These are phyloP conservation scores for Kwoniella sp. DNA, from an alignment of 768 basidiomycete genomes.

Conservation along the genomic window DNA sequence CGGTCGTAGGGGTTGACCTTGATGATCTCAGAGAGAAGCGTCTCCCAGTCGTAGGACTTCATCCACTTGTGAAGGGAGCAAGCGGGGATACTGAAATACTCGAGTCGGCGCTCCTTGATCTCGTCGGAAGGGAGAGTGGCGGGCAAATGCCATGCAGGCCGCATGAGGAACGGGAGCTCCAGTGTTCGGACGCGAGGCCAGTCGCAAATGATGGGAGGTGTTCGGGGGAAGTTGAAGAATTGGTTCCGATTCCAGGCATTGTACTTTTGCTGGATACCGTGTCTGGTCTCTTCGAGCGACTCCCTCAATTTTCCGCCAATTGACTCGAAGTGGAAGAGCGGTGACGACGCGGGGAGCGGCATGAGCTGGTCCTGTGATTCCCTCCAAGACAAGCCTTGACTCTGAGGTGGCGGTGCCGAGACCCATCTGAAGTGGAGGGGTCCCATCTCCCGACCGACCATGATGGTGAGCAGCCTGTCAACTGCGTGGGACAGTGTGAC, in stretches of 20 bases:
- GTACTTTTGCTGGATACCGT: no score
- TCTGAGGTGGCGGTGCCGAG: background rate
- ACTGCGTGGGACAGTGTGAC: background rate
- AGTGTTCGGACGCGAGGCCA: background rate
- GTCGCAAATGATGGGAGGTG: background rate
- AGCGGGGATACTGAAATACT: slow-evolving; percentile 1
- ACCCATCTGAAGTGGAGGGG: background rate
- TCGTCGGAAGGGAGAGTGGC: no score
- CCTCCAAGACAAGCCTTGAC: no score
- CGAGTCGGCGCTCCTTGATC: background rate
- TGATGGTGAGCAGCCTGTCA: background rate
- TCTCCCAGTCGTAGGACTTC: background rate
- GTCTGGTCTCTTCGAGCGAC: no score
- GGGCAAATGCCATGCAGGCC: slow-evolving; percentile 5
- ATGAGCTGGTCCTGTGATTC: background rate
- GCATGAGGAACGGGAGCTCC: background rate
- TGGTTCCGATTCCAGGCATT: background rate
- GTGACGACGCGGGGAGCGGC: background rate
- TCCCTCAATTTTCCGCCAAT: background rate
- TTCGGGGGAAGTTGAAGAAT: background rate
- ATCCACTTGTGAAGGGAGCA: slow-evolving; percentile 4
- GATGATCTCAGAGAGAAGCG: background rate
- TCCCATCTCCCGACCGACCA: background rate
- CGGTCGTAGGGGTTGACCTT: background rate
- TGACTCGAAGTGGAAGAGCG: background rate